These are phyloP conservation scores for Adenanthera pavonina DNA, from an alignment of 306 rosid genomes.

Conservation along the genomic window DNA sequence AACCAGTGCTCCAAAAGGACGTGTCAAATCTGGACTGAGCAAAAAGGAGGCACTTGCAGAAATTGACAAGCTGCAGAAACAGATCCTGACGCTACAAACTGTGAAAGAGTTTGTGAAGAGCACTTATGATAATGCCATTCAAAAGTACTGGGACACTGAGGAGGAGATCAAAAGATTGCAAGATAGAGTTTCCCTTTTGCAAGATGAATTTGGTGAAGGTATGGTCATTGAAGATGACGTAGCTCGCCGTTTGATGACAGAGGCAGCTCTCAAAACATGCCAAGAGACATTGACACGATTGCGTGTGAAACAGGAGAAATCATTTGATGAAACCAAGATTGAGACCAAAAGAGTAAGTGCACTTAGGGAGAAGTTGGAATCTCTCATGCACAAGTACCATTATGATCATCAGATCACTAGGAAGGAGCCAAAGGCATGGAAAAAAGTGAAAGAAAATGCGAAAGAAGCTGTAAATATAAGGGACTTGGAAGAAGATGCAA, in stretches of 20 bases:
- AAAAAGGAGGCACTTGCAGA: conserved; percentile 69
- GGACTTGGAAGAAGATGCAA: conserved; percentile 41
- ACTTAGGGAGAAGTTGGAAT: conserved; percentile 53
- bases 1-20: conserved; percentile 31
- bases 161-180: conserved; percentile 74
- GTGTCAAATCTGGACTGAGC: conserved; percentile 75
- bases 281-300: conserved; percentile 66
- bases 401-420: conserved; percentile 39
- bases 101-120: conserved; percentile 90
- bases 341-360: conserved; percentile 67
- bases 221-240: conserved; percentile 75
- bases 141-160: conserved; percentile 78
- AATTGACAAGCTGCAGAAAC: conserved; percentile 82
- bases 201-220: conserved; percentile 89
- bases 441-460: conserved; percentile 26
- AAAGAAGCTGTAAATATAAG: not conserved
- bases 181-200: conserved; percentile 65
- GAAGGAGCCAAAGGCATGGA: conserved; percentile 34
- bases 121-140: conserved; percentile 68
- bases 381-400: conserved; percentile 59
- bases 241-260: conserved; percentile 92
- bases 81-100: conserved; percentile 80
- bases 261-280: conserved; percentile 81
- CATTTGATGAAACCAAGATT: conserved; percentile 63
- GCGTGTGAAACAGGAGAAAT: conserved; percentile 66